Evolutionary conservation across 805 yeast genomes (phyloP).

Genomic region (fission yeast (Schizosaccharomyces pombe)): ASM294v3 CU329670.1:5053001-5053500

Average conservation of each 20-base stretch:
- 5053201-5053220: constrained; percentile 53
- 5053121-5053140: constrained; percentile 43
- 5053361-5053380: constrained; percentile 58
- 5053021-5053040: too few species aligned
- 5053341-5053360: constrained; percentile 56
- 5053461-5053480: constrained; percentile 13
- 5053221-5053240: constrained; percentile 39
- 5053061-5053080: too few species aligned
- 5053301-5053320: constrained; percentile 78
- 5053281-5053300: constrained; percentile 79
- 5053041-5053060: too few species aligned
- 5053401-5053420: constrained; percentile 75
- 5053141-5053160: constrained; percentile 71
- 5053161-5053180: constrained; percentile 82
- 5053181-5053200: constrained; percentile 70
- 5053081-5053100: too few species aligned
- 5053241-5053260: constrained; percentile 13
- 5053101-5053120: constrained; percentile 18
- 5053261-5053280: constrained; percentile 31
- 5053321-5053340: constrained; percentile 57
- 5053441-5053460: constrained; percentile 1
- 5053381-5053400: constrained; percentile 91
- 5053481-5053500: constrained; percentile 22
- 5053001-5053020: too few species aligned
- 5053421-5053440: constrained; percentile 25